A percentile compares a stretch with the other conserved stretches of the same genome.
phyloP scores from a whole-genome alignment of 805 yeast species.

The Saccharomycopsis schoenii region DNA sequence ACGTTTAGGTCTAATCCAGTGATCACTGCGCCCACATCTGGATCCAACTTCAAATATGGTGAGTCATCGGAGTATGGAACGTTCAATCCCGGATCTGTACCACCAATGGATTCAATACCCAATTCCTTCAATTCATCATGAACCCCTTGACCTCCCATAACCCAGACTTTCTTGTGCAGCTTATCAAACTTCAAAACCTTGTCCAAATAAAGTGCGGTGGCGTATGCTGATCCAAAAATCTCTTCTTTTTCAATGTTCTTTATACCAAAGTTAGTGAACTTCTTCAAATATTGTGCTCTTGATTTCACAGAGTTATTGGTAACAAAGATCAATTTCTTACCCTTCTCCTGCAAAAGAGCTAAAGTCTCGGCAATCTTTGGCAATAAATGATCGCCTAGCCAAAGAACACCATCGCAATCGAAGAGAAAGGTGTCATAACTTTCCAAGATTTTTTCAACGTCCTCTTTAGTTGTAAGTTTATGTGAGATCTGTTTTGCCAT shows the following conservation, averaged over 20 bases:
- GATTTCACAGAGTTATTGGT: constrained; percentile 95
- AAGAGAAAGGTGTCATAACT: constrained; percentile 78
- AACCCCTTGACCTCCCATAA: constrained; percentile 82
- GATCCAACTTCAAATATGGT: constrained; percentile 50
- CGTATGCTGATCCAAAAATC: constrained; percentile 86
- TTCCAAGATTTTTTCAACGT: constrained; percentile 46
- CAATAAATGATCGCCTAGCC: constrained; percentile 78
- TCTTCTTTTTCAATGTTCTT: constrained; percentile 41
- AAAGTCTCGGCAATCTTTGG: constrained; percentile 76
- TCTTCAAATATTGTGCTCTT: constrained; percentile 61
- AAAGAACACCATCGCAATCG: constrained; percentile 96
- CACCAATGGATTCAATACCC: constrained; percentile 78
- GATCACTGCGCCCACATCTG: constrained; percentile 74
- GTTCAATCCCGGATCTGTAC: constrained; percentile 55
- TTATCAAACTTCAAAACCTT: constrained; percentile 67
- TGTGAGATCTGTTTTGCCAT: neutral
- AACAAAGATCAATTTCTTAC: constrained; percentile 76
- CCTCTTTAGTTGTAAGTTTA: constrained; percentile 31
- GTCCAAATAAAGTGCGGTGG: constrained; percentile 77
- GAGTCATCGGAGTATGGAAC: constrained; percentile 47
- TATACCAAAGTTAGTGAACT: constrained; percentile 52
- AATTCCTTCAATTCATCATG: constrained; percentile 64
- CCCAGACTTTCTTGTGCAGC: constrained; percentile 68
- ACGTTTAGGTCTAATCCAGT: constrained; percentile 74
- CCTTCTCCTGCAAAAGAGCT: constrained; percentile 37